phyloP scores from a whole-genome alignment of 345 rosid genomes.

The Eucalyptus regnans region DNA sequence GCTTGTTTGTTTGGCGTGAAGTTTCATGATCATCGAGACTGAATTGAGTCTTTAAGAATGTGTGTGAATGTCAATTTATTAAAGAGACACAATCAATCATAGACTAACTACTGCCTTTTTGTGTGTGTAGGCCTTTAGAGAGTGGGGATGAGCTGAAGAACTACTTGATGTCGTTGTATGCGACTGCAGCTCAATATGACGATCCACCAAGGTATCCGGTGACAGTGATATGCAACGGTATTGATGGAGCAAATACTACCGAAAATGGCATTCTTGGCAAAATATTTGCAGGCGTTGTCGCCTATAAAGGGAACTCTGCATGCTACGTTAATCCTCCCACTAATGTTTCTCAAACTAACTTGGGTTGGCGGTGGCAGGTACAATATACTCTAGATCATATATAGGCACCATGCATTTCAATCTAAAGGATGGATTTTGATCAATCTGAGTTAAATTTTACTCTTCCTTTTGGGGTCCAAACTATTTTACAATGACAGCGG shows the following conservation, averaged over 20 bases:
- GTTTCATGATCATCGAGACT: neutral
- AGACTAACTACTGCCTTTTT: neutral
- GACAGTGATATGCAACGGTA: conserved; percentile 16
- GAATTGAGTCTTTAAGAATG: neutral
- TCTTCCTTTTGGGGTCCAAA: neutral
- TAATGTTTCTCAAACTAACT: neutral
- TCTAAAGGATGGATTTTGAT: neutral
- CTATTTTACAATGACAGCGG: no score
- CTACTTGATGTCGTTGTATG: neutral
- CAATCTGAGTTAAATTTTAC: neutral
- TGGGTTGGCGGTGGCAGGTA: conserved; percentile 46
- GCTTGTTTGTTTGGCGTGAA: neutral
- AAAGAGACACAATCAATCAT: neutral
- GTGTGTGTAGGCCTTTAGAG: conserved; percentile 11
- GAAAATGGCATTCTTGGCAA: conserved; percentile 6
- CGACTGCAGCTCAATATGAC: conserved; percentile 32
- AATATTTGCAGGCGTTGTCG: conserved; percentile 15
- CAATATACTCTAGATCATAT: neutral
- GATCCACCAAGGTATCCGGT: conserved; percentile 9
- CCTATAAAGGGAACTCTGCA: neutral
- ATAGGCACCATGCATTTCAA: neutral
- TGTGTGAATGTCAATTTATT: neutral
- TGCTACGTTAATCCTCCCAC: conserved; percentile 8
- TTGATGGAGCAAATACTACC: conserved; percentile 2
- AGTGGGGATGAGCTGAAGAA: conserved; percentile 12